Evolutionary conservation across 768 basidiomycete genomes (phyloP).

Genomic region (Leccinellum rugosiceps): DNA sequence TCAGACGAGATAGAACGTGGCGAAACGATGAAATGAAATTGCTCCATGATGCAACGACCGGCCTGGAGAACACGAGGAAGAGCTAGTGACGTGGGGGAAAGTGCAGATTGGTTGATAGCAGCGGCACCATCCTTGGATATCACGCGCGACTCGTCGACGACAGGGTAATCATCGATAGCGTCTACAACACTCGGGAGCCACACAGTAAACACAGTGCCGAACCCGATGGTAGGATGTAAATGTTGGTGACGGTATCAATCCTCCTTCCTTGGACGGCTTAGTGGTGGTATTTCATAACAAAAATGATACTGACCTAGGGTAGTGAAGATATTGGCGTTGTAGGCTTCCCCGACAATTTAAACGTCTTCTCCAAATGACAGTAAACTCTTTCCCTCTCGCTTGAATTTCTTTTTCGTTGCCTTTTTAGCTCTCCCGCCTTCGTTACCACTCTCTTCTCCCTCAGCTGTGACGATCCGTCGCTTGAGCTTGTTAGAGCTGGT

Average conservation of each 20-base stretch:
- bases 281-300: background rate
- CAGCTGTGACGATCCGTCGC: conserved; percentile 34
- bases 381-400: conserved; percentile 41
- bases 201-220: background rate
- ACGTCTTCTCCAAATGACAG: conserved; percentile 36
- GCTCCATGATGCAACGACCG: background rate
- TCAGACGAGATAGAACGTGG: conserved; percentile 1
- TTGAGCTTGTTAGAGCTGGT: conserved; percentile 27
- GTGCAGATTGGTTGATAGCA: conserved; percentile 8
- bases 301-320: conserved; percentile 6
- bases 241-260: background rate
- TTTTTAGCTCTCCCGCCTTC: conserved; percentile 22
- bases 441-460: conserved; percentile 29
- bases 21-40: conserved; percentile 2
- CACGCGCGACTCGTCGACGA: background rate
- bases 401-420: conserved; percentile 52
- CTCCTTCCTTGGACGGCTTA: background rate
- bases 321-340: background rate
- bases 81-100: background rate
- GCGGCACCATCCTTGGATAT: conserved; percentile 7
- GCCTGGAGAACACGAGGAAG: conserved; percentile 7
- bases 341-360: conserved; percentile 9
- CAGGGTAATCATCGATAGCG: background rate
- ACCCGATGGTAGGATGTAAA: background rate
- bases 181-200: background rate